Evolutionary conservation across 805 yeast species (phyloP).

Genomic region (Maudiozyma serrabonitensis): DNA sequence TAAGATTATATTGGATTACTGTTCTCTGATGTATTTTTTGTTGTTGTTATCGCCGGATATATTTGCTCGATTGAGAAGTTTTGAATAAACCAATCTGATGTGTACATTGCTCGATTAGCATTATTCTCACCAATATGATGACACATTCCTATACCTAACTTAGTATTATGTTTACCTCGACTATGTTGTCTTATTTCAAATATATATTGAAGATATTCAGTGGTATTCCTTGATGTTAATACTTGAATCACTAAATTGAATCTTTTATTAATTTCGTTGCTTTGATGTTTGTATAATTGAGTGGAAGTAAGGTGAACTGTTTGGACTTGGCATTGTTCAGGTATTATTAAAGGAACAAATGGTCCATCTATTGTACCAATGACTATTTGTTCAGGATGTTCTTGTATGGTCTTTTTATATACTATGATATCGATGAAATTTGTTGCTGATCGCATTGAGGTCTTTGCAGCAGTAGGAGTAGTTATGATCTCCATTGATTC

Average conservation of each 20-base stretch:
- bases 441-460: not conserved
- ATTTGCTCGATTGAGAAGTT: too few relatives aligned
- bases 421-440: not conserved
- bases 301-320: not conserved
- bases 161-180: not conserved
- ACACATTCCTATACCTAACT: not conserved
- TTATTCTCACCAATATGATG: too few relatives aligned
- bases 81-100: too few relatives aligned
- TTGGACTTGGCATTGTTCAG: not conserved
- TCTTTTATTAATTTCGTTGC: too few relatives aligned
- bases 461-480: too few relatives aligned
- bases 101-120: too few relatives aligned
- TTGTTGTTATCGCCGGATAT: too few relatives aligned
- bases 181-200: not conserved
- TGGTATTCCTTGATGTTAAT: not conserved
- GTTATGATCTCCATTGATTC: not conserved
- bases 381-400: not conserved
- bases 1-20: too few relatives aligned
- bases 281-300: not conserved
- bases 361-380: not conserved
- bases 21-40: too few relatives aligned
- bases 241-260: not conserved
- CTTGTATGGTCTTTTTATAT: not conserved
- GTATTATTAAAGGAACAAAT: not conserved
- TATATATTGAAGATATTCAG: not conserved